Evolutionary conservation across 1,284 basidiomycete species (phyloP).

Genomic region (Pterula multifida): DNA sequence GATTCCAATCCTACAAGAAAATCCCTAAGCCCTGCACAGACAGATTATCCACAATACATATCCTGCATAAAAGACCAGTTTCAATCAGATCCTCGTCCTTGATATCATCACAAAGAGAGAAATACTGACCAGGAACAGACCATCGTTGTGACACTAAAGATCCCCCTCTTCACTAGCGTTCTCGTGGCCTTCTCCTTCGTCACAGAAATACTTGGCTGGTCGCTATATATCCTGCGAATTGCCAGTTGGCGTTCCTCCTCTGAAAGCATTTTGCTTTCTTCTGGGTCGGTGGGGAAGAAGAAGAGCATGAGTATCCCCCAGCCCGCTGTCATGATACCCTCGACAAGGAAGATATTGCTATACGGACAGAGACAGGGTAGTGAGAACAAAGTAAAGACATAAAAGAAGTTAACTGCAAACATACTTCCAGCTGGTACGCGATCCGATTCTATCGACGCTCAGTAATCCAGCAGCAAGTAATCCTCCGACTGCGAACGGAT

Average conservation of each 20-base stretch:
- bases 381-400: neutral
- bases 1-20: slow-evolving; percentile 1
- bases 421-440: neutral
- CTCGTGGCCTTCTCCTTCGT: neutral
- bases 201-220: slow-evolving; percentile 5
- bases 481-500: neutral
- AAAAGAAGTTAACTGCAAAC: too few species aligned
- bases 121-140: neutral
- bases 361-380: neutral
- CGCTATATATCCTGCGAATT: neutral
- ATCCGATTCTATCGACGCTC: neutral
- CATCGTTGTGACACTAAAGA: neutral
- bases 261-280: neutral
- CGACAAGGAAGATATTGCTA: neutral
- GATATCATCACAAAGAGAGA: neutral
- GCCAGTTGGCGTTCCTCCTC: neutral
- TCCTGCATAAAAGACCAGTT: neutral
- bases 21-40: neutral
- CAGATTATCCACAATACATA: neutral
- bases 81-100: neutral
- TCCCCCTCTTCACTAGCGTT: neutral
- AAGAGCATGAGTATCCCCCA: neutral
- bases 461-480: slow-evolving; percentile 1
- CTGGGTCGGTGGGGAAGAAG: slow-evolving; percentile 1
- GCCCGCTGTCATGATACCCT: neutral